A percentile compares a stretch with the other conserved stretches of the same genome.
phyloP scores from a whole-genome alignment of 2,329 filamentous ascomycete genomes.

The Diaporthe australafricana region DNA sequence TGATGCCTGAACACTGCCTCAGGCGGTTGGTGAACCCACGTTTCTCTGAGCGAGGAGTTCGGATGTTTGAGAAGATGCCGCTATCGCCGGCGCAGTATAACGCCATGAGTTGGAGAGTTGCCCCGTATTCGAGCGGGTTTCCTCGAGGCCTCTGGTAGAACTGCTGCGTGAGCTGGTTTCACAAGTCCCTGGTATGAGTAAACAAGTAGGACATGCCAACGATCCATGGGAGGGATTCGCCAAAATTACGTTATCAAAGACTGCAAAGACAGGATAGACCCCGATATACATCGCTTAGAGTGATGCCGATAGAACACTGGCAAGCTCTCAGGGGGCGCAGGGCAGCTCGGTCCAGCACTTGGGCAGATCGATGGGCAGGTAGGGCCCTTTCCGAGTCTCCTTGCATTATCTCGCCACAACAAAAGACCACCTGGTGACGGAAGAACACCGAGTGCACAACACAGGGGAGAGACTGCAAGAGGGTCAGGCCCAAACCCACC shows the following conservation, averaged over 20 bases:
- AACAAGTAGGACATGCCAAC: conserved; percentile 1
- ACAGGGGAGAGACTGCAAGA: neutral
- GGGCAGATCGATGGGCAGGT: neutral
- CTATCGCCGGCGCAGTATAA: conserved; percentile 16
- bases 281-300: neutral
- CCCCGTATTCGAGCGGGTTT: neutral
- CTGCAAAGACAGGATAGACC: neutral
- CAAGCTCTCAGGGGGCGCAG: too few species aligned
- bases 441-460: neutral
- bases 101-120: conserved; percentile 1
- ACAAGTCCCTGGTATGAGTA: neutral
- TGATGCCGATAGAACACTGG: neutral
- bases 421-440: neutral
- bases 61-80: conserved; percentile 22
- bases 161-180: conserved; percentile 17
- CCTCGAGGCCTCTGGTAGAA: neutral
- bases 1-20: conserved; percentile 12
- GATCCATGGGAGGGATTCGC: neutral
- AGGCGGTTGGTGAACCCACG: neutral
- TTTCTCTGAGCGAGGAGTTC: conserved; percentile 8
- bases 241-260: conserved; percentile 7
- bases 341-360: neutral
- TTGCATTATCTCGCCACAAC: neutral
- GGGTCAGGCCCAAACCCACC: neutral
- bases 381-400: neutral